A percentile compares a stretch with the other conserved stretches of the same genome.
Evolutionary conservation across 192 early-diverging fungal genomes (phyloP).

Genomic region (Lunasporangiospora selenospora): DNA sequence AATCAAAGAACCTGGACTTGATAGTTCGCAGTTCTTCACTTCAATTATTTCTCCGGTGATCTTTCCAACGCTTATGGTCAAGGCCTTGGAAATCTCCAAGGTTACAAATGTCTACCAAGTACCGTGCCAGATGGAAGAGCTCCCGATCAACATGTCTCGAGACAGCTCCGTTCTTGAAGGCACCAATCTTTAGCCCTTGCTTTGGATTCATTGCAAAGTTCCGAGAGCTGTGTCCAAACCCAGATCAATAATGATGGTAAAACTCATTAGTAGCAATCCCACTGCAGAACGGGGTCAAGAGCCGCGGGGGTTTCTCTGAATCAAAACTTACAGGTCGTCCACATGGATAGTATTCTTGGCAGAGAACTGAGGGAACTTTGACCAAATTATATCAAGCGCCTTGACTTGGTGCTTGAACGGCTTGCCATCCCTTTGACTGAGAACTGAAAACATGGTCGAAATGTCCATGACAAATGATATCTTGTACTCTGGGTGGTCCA

Average conservation of each 20-base stretch:
- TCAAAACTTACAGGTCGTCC: slow-evolving; percentile 63
- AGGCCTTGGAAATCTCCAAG: slow-evolving; percentile 59
- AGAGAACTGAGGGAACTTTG: slow-evolving; percentile 58
- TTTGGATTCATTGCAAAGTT: slow-evolving; percentile 81
- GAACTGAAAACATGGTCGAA: slow-evolving; percentile 72
- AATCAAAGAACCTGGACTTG: too few relatives aligned
- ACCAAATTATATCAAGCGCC: slow-evolving; percentile 71
- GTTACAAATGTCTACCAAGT: slow-evolving; percentile 63
- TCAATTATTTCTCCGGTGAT: slow-evolving; percentile 35
- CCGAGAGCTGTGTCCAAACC: slow-evolving; percentile 53
- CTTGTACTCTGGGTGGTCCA: slow-evolving; percentile 66
- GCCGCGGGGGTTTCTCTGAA: too few relatives aligned
- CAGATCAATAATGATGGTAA: too few relatives aligned
- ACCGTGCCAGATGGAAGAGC: slow-evolving; percentile 62
- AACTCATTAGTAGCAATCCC: too few relatives aligned
- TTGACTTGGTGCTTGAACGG: slow-evolving; percentile 72
- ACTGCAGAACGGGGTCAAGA: too few relatives aligned
- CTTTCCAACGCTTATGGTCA: slow-evolving; percentile 65
- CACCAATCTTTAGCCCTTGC: slow-evolving; percentile 69
- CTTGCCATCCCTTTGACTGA: slow-evolving; percentile 57
- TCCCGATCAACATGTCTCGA: slow-evolving; percentile 59
- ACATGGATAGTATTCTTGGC: slow-evolving; percentile 70
- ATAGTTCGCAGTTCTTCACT: too few relatives aligned
- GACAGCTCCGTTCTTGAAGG: slow-evolving; percentile 64
- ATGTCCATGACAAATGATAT: slow-evolving; percentile 77